These are phyloP conservation scores for Artemisia argyi DNA, from an alignment of 129 eudicot species.

Conservation along the genomic window DNA sequence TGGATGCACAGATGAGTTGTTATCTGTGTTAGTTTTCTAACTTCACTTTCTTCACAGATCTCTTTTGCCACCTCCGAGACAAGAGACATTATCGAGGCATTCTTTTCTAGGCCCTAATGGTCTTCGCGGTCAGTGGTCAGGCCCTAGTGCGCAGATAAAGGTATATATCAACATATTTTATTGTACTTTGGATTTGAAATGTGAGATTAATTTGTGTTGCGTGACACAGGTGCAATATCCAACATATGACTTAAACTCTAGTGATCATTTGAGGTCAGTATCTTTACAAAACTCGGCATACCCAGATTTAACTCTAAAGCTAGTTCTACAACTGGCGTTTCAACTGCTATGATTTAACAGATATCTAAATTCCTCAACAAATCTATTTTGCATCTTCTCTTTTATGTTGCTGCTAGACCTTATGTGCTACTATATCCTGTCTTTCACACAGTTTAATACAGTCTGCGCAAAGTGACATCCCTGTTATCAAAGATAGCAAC, in stretches of 20 bases:
- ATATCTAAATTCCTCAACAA: no score
- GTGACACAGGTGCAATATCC: slow-evolving; percentile 81
- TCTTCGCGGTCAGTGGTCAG: slow-evolving; percentile 73
- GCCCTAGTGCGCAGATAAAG: slow-evolving; percentile 73
- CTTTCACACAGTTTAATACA: slow-evolving; percentile 53
- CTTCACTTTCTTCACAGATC: slow-evolving; percentile 47
- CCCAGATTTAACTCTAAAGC: not conserved
- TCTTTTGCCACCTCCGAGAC: slow-evolving; percentile 76
- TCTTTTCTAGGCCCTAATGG: slow-evolving; percentile 90
- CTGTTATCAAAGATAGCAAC: slow-evolving; percentile 42
- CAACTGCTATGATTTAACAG: not conserved
- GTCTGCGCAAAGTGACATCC: slow-evolving; percentile 41
- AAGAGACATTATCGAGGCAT: slow-evolving; percentile 96
- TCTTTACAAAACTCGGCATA: not conserved
- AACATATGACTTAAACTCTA: slow-evolving; percentile 49
- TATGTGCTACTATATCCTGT: slow-evolving; percentile 4
- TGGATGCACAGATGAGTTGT: no score
- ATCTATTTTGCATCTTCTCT: not conserved
- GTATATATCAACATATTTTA: slow-evolving; percentile 33
- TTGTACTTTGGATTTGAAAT: slow-evolving; percentile 14
- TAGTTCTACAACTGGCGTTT: no score
- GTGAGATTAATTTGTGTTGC: slow-evolving; percentile 11
- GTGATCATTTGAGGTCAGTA: slow-evolving; percentile 62
- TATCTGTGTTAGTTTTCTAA: no score
- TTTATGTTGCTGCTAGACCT: not conserved